A percentile compares a stretch with the other conserved stretches of the same genome.
These are phyloP conservation scores for Solanum pinnatisectum DNA, from an alignment of 257 asterid species.

Conservation along the genomic window DNA sequence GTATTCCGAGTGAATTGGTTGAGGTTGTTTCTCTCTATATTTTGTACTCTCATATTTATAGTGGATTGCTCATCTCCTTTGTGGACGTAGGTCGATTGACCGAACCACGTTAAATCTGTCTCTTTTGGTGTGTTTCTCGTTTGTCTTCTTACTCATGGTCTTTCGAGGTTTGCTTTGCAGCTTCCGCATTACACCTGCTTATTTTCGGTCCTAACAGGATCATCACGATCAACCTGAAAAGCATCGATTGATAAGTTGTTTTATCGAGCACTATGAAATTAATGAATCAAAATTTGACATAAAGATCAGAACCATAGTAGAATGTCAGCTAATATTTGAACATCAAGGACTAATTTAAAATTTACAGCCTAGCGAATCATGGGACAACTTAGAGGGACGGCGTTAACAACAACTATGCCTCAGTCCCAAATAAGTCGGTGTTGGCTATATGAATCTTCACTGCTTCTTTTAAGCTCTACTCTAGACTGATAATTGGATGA, in stretches of 20 bases:
- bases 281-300: not conserved
- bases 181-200: no score
- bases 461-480: not conserved
- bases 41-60: no score
- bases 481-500: not conserved
- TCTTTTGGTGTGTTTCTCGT: no score
- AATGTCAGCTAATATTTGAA: not conserved
- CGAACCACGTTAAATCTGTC: no score
- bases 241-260: not conserved
- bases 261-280: not conserved
- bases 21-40: no score
- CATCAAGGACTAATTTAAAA: not conserved
- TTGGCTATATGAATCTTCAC: not conserved
- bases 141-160: no score
- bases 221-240: conserved; percentile 51
- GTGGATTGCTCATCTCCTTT: no score
- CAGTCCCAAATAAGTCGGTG: not conserved
- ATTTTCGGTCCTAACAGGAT: no score
- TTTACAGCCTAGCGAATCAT: not conserved
- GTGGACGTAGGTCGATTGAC: no score
- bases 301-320: not conserved
- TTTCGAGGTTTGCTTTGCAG: no score
- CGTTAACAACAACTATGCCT: not conserved
- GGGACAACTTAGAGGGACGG: not conserved
- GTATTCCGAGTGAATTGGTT: no score